Percentiles rank a stretch among this genome's conserved stretches.
Conservation (phyloP, 2,329 filamentous ascomycete genomes). For the Claviceps citrina region DNA sequence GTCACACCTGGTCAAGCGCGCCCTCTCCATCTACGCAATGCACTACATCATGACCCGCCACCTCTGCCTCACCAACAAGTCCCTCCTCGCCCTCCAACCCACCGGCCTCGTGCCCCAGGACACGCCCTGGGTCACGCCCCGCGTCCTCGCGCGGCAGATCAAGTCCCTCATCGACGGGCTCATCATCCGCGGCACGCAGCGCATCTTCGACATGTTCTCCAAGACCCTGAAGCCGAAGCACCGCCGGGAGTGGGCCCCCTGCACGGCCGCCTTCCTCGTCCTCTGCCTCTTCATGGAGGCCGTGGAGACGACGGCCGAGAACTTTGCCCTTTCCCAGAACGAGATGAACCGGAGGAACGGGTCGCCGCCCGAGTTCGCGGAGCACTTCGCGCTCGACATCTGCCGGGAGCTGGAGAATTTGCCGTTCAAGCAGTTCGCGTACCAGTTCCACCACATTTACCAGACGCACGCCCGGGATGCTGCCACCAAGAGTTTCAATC, state of each 20-base stretch:
- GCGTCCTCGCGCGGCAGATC: constrained; percentile 40
- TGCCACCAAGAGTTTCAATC: constrained; percentile 37
- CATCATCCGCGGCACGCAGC: constrained; percentile 34
- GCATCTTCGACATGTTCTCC: constrained; percentile 37
- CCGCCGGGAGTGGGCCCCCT: constrained; percentile 39
- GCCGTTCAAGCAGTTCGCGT: constrained; percentile 44
- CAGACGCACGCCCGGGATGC: constrained; percentile 38
- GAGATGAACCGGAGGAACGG: constrained; percentile 29
- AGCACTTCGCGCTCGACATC: constrained; percentile 29
- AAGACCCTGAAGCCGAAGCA: constrained; percentile 39
- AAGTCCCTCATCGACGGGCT: constrained; percentile 42
- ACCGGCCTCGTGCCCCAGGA: constrained; percentile 30
- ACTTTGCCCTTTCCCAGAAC: constrained; percentile 35
- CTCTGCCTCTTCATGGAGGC: constrained; percentile 45
- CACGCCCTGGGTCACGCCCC: constrained; percentile 31
- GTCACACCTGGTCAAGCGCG: constrained; percentile 35
- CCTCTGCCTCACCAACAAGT: constrained; percentile 32
- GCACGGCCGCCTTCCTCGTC: constrained; percentile 39
- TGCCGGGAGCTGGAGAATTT: constrained; percentile 40
- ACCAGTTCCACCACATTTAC: constrained; percentile 44
- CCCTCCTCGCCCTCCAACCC: constrained; percentile 25
- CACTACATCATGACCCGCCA: constrained; percentile 42
- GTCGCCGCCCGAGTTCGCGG: constrained; percentile 22
- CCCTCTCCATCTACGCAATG: constrained; percentile 39
- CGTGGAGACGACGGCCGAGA: constrained; percentile 37